Evolutionary conservation across 176 grass and related monocot genomes (phyloP), one percentile per base, ranked within the genome.

Genomic region (Dactylis glomerata): DNA sequence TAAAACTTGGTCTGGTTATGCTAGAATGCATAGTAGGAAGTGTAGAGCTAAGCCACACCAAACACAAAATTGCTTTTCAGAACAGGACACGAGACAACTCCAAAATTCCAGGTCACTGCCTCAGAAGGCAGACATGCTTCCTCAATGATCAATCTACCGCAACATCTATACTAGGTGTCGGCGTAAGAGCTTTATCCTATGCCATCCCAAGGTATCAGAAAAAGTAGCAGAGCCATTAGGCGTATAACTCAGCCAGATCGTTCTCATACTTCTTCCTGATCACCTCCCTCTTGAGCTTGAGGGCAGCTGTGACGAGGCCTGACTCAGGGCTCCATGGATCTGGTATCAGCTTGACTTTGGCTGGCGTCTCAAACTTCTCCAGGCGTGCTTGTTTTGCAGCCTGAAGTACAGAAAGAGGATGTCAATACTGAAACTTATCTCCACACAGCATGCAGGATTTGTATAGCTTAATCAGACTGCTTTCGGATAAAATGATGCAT

Each of bases 281-380:
- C 62, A 69, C 80, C 79, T 92, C 90, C 83, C 90, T 92, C 83
- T 89, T 92, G 37, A 92, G 79, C 80, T 92, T 92, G 28, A 92
- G 86, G 13, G 90, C 90, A 42, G 90, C 86, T 5, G 90, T 92
- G 67, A 92, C 90, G 5, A 92, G 86, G 49, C 90, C 90, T 0
- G 90, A 70, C 20, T 92, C 90, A 1, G 90, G 90, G 3, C 86
- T 92, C 90, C 90, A 92, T 80, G 79, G 83, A 54, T 92, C 86
- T 26, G 83, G 59, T 65, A 92, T 46, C 68, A 92, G 27, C 33
- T 73, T 76, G 38, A 89, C 75, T 77, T 83, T 92, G 5, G 83
- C 86, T 63, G 90, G 90, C 68, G 90, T 92, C 88, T 97, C 94
- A 86, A 97, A 92, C 89, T 88, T 97, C 69, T 97, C 89, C 72